phyloP scores from a whole-genome alignment of 176 grass and related monocot species.

The Oryza meridionalis region DNA sequence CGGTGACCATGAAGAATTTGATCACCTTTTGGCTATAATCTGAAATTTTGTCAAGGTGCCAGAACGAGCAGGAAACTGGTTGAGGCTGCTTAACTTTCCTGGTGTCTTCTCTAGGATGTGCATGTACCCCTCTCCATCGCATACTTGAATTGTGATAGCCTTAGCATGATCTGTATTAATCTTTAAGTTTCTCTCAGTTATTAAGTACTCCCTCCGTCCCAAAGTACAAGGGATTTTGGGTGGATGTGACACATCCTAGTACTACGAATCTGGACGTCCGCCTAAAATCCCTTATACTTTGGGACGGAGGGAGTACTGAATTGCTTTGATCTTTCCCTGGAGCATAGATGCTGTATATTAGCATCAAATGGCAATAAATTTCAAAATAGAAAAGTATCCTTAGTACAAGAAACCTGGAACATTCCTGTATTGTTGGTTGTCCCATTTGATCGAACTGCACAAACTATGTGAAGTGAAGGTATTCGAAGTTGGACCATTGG shows the following conservation, averaged over 20 bases:
- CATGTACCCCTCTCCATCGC: background rate
- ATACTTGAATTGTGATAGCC: background rate
- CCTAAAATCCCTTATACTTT: too few species aligned
- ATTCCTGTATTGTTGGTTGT: constrained; percentile 1
- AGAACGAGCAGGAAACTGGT: background rate
- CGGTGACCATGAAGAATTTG: constrained; percentile 14
- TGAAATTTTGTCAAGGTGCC: background rate
- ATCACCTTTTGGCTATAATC: constrained; percentile 15
- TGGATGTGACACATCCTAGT: too few species aligned
- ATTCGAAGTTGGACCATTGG: constrained; percentile 1
- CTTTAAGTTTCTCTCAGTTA: background rate
- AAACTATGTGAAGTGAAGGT: constrained; percentile 17
- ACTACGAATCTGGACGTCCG: too few species aligned
- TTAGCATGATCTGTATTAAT: background rate
- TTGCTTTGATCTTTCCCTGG: constrained; percentile 5
- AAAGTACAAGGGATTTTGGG: too few species aligned
- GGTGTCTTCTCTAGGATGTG: too few species aligned
- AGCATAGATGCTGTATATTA: constrained; percentile 11
- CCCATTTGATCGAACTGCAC: constrained; percentile 20
- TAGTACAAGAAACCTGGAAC: constrained; percentile 2
- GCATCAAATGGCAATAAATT: background rate
- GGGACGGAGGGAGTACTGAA: background rate
- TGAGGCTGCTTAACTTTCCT: too few species aligned
- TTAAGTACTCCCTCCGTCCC: background rate
- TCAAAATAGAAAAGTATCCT: background rate